Conservation (phyloP, 1,284 basidiomycete species). For the Afroboletus lepidellus region DNA sequence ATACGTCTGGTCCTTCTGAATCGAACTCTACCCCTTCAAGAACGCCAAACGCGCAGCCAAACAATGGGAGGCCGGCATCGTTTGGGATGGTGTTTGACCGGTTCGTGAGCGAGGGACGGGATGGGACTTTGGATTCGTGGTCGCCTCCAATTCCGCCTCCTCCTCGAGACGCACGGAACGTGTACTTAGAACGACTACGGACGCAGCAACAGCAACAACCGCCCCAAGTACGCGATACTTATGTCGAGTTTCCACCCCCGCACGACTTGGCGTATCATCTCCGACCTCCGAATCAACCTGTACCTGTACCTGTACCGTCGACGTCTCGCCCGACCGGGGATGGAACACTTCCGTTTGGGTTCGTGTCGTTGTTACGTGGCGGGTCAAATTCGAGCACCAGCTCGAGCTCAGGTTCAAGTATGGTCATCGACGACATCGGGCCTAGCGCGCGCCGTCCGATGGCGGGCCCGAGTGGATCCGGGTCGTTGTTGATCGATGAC, state of each 20-base stretch:
- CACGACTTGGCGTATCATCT: conserved; percentile 8
- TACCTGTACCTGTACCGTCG: background rate
- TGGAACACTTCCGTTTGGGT: conserved; percentile 14
- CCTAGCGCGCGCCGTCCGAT: conserved; percentile 9
- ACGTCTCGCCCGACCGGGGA: conserved; percentile 6
- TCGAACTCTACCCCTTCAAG: conserved; percentile 6
- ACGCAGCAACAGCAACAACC: conserved; percentile 11
- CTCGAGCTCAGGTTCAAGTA: conserved; percentile 8
- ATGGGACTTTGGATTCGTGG: conserved; percentile 8
- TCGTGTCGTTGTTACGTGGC: conserved; percentile 14
- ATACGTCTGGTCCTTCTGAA: conserved; percentile 1
- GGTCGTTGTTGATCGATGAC: conserved; percentile 7
- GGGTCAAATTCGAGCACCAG: conserved; percentile 19
- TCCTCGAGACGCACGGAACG: conserved; percentile 11
- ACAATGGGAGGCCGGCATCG: conserved; percentile 16
- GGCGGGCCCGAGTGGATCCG: background rate
- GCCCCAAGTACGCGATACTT: conserved; percentile 3
- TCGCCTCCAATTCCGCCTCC: background rate
- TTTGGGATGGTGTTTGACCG: conserved; percentile 23
- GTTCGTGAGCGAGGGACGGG: conserved; percentile 20
- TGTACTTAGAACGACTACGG: conserved; percentile 16
- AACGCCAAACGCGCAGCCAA: conserved; percentile 9
- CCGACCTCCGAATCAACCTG: conserved; percentile 13
- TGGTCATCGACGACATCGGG: conserved; percentile 14
- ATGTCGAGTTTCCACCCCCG: conserved; percentile 3